A percentile compares a stretch with the other conserved stretches of the same genome.
Conservation (phyloP, 176 grass and related monocot species). For the Echinochloa phyllopogon region DNA sequence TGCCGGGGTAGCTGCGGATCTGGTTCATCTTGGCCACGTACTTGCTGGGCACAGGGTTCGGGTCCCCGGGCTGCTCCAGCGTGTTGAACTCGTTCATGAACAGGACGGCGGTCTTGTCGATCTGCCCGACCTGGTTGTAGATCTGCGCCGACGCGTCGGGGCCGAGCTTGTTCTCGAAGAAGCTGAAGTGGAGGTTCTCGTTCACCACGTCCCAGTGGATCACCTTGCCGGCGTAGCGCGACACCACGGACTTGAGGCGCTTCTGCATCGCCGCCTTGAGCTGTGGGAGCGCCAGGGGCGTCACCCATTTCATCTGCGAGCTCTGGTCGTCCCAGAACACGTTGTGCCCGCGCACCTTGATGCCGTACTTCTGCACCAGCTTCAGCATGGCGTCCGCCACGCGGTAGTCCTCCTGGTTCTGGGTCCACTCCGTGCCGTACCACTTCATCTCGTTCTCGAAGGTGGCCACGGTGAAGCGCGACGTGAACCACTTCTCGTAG, state of each 20-base stretch:
- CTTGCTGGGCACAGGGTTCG: conserved; percentile 38
- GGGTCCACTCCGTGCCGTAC: conserved; percentile 60
- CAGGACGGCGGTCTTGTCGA: conserved; percentile 49
- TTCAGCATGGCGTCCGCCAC: conserved; percentile 67
- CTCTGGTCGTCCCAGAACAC: conserved; percentile 82
- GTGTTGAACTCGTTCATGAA: conserved; percentile 92
- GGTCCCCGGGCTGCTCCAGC: conserved; percentile 62
- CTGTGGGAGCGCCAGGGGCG: background rate
- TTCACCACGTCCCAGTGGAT: conserved; percentile 94
- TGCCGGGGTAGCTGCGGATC: conserved; percentile 51
- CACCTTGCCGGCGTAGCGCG: conserved; percentile 62
- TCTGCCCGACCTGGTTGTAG: conserved; percentile 53
- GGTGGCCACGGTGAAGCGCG: conserved; percentile 75
- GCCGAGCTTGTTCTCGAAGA: conserved; percentile 64
- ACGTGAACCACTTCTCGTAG: conserved; percentile 86
- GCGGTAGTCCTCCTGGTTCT: conserved; percentile 55
- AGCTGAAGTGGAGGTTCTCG: conserved; percentile 83
- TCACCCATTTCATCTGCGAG: conserved; percentile 55
- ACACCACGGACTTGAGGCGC: conserved; percentile 57
- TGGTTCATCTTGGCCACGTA: conserved; percentile 63
- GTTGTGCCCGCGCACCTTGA: conserved; percentile 74
- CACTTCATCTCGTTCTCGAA: conserved; percentile 99
- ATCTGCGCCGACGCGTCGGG: conserved; percentile 45
- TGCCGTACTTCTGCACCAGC: conserved; percentile 38
- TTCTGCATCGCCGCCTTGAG: conserved; percentile 56